phyloP scores from a whole-genome alignment of 352 stramenopile genomes.

The Phytophthora idaei region DNA sequence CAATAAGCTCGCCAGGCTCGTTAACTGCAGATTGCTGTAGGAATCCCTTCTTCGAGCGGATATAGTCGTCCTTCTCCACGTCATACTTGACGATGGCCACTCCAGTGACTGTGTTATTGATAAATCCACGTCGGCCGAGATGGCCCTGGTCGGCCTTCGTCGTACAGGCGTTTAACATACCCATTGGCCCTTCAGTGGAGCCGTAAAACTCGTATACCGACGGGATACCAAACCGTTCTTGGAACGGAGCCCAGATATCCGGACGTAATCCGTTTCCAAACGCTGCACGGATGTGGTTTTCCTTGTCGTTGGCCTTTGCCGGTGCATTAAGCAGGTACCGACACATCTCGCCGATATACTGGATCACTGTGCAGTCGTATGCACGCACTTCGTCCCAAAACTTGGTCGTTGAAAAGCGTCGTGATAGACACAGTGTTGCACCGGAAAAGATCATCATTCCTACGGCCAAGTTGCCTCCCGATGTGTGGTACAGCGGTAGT shows the following conservation, averaged over 20 bases:
- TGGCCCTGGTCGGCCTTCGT: constrained; percentile 61
- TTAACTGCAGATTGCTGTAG: constrained; percentile 53
- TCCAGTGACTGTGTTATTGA: constrained; percentile 59
- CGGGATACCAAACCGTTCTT: constrained; percentile 86
- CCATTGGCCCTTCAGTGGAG: constrained; percentile 88
- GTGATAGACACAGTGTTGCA: constrained; percentile 74
- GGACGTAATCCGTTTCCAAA: constrained; percentile 92
- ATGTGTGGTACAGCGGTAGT: constrained; percentile 87
- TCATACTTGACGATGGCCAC: constrained; percentile 82
- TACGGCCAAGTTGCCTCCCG: constrained; percentile 77
- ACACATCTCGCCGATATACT: constrained; percentile 93
- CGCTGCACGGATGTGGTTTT: constrained; percentile 76
- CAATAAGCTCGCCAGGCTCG: constrained; percentile 82
- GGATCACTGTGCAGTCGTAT: constrained; percentile 77
- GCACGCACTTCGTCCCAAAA: constrained; percentile 81
- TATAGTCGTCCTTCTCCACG: constrained; percentile 73
- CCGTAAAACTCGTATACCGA: constrained; percentile 93
- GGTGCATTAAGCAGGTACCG: constrained; percentile 81
- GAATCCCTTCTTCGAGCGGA: constrained; percentile 60
- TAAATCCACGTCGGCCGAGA: constrained; percentile 63
- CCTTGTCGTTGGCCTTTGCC: constrained; percentile 52
- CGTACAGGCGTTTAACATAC: constrained; percentile 82
- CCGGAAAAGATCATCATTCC: constrained; percentile 83
- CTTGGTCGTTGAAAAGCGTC: constrained; percentile 72
- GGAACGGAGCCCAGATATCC: constrained; percentile 89